phyloP scores from a whole-genome alignment of 495 filamentous ascomycete species.

The Pseudevernia furfuracea region DNA sequence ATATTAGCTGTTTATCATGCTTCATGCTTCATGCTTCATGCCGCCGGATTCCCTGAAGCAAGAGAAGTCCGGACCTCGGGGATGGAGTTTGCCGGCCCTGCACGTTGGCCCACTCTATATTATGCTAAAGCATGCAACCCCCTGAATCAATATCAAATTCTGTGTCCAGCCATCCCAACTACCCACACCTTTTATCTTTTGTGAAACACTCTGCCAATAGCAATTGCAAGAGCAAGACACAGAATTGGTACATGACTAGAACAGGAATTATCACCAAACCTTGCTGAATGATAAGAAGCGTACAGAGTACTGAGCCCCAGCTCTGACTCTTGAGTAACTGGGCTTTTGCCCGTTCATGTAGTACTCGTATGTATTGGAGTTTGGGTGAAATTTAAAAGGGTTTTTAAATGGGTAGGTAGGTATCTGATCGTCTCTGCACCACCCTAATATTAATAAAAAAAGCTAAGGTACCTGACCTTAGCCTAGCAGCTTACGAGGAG shows the following conservation, averaged over 20 bases:
- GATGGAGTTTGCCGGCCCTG: not conserved
- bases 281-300: not conserved
- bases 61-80: not conserved
- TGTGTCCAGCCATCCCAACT: not conserved
- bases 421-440: not conserved
- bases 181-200: not conserved
- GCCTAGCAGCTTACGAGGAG: no score
- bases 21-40: no score
- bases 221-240: not conserved
- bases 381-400: no score
- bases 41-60: no score
- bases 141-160: conserved; percentile 2
- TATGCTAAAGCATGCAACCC: conserved; percentile 1
- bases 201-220: not conserved
- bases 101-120: not conserved
- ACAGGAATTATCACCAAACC: no score
- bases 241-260: no score
- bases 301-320: not conserved
- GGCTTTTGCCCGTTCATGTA: not conserved
- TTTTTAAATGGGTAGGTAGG: no score
- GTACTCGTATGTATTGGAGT: no score
- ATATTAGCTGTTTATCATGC: no score
- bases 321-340: not conserved
- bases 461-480: not conserved
- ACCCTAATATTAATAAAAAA: no score